Conservation (phyloP, 129 eudicot species). For the Pittosporum tobira region DNA sequence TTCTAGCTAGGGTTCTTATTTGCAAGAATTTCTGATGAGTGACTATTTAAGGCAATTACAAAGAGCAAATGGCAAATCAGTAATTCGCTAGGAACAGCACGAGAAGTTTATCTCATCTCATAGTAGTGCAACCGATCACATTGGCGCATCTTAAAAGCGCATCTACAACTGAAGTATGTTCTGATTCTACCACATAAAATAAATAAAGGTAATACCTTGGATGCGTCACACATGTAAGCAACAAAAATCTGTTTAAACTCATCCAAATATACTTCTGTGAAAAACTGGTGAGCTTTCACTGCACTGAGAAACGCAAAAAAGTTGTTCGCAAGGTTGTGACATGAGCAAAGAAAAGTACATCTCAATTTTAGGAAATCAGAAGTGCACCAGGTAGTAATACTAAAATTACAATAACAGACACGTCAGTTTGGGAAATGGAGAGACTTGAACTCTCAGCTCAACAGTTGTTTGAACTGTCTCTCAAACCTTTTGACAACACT, state of each 20-base stretch:
- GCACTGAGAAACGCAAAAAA: constrained; percentile 61
- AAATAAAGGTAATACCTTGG: constrained; percentile 54
- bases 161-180: neutral
- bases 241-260: constrained; percentile 89
- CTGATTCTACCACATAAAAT: neutral
- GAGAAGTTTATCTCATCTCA: neutral
- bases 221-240: constrained; percentile 83
- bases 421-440: constrained; percentile 89
- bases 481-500: constrained; percentile 99
- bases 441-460: constrained; percentile 99
- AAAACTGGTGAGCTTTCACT: constrained; percentile 89
- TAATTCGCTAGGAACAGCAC: neutral
- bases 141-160: no score
- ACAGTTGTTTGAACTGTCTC: constrained; percentile 94
- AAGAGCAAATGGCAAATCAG: neutral
- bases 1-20: neutral
- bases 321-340: constrained; percentile 28
- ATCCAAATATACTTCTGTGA: constrained; percentile 86
- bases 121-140: neutral
- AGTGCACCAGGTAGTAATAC: no score
- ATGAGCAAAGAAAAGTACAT: constrained; percentile 5
- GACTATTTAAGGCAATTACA: neutral
- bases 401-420: neutral
- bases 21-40: neutral
- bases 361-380: no score